phyloP scores from a whole-genome alignment of 768 basidiomycete genomes.

The Podaxis sp. region DNA sequence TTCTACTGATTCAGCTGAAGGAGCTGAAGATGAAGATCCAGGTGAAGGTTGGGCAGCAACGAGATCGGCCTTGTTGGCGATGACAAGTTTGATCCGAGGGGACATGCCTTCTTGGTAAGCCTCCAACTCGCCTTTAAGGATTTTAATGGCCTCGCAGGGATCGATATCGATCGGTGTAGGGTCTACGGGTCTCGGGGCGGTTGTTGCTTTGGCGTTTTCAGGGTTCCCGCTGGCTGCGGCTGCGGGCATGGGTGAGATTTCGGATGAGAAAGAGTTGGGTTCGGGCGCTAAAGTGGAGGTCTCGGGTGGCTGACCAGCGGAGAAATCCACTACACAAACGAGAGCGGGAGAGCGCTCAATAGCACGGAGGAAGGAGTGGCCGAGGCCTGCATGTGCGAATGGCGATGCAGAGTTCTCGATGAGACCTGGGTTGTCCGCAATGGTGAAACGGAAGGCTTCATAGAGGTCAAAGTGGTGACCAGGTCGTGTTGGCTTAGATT shows the following conservation, averaged over 20 bases:
- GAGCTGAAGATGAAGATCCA: conserved; percentile 25
- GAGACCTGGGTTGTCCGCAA: conserved; percentile 96
- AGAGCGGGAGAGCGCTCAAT: conserved; percentile 91
- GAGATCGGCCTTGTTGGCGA: conserved; percentile 95
- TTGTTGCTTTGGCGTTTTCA: background rate
- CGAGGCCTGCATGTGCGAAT: conserved; percentile 63
- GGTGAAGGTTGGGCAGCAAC: conserved; percentile 42
- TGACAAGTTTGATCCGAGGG: conserved; percentile 71
- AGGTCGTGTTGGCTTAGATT: conserved; percentile 14
- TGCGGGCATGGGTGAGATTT: too few relatives aligned
- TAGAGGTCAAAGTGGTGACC: conserved; percentile 57
- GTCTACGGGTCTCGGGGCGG: background rate
- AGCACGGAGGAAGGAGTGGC: conserved; percentile 89
- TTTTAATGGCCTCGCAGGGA: conserved; percentile 76
- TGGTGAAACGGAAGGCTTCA: conserved; percentile 88
- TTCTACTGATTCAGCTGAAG: conserved; percentile 45
- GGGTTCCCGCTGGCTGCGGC: background rate
- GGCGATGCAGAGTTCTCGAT: conserved; percentile 58
- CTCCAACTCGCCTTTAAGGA: conserved; percentile 82
- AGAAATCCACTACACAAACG: conserved; percentile 91
- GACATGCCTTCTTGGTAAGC: conserved; percentile 80
- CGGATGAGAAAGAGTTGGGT: background rate
- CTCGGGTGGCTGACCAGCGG: conserved; percentile 35
- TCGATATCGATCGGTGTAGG: conserved; percentile 22
- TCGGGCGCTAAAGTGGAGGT: background rate